These are phyloP conservation scores for Cicer bijugum DNA, from an alignment of 306 rosid species.

Conservation along the genomic window DNA sequence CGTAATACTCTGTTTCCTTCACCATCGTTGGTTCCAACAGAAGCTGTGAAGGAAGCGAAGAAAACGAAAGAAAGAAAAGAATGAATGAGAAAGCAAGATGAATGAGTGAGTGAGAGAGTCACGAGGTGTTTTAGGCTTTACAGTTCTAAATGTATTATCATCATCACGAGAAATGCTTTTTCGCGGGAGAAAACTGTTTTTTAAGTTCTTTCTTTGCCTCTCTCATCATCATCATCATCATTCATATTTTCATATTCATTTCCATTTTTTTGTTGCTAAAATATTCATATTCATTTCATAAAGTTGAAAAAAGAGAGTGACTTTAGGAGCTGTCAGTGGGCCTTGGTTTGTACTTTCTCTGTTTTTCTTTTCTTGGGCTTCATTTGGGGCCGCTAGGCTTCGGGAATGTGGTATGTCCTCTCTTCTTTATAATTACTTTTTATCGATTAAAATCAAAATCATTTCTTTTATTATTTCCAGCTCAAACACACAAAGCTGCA, in stretches of 20 bases:
- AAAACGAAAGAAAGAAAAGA: neutral
- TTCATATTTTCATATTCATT: neutral
- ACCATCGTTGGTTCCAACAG: constrained; percentile 55
- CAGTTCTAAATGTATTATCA: constrained; percentile 57
- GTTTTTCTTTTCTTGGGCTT: constrained; percentile 10
- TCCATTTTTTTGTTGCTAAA: no score
- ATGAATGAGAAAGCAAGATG: neutral
- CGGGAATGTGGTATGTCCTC: neutral
- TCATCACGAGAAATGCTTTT: constrained; percentile 55
- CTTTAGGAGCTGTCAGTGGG: constrained; percentile 45
- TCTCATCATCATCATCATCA: constrained; percentile 32
- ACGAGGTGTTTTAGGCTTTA: constrained; percentile 56
- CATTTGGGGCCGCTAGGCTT: neutral
- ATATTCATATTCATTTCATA: neutral
- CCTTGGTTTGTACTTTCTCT: constrained; percentile 3
- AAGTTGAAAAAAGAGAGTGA: neutral
- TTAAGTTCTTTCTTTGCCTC: constrained; percentile 44
- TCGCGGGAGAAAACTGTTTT: constrained; percentile 70
- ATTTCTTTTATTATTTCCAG: neutral
- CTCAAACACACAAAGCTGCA: neutral
- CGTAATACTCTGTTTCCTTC: constrained; percentile 85
- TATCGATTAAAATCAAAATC: neutral
- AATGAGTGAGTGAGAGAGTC: neutral
- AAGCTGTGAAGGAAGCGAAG: neutral
- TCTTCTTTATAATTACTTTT: neutral